Evolutionary conservation across 2,329 filamentous ascomycete species (phyloP), one percentile per base, ranked within the genome.

Genomic region (Hirsutella minnesotensis): DNA sequence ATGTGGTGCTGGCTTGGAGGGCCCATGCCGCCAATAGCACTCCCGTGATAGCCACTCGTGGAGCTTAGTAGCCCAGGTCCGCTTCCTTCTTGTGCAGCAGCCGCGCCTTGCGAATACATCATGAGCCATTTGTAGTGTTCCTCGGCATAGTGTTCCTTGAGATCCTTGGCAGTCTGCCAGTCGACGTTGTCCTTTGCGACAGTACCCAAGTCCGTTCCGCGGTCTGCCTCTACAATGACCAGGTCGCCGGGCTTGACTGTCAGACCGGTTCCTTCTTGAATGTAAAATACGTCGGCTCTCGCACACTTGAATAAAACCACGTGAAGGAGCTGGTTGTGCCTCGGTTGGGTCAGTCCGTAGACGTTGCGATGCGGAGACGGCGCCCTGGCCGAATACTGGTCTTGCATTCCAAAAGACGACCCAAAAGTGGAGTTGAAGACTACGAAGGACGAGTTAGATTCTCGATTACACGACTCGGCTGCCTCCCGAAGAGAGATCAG

Each of bases 61-160:
- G 76, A 73, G 9, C 81, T 73, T 63, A 82, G 73, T 41, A 81
- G 68, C 22, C 81, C 79, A 41, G 74, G 72, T 30, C 75, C 72
- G 7, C 73, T 66, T 20, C 76, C 73, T 47, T 81, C 79, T 44
- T 79, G 72, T 19, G 71, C 73, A 19, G 71, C 74, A 30, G 74
- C 75, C 8, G 77, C 86, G 57, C 79, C 85, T 59, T 88, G 82
- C 1, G 88, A 95, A 62, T 95, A 98, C 85, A 96, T 92, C 84
- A 96, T 95, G 42, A 98, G 73, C 86, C 90, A 96, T 56, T 88
- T 89, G 66, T 95, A 95, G 60, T 98, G 92, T 59, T 96, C 88
- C 59, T 95, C 87, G 2, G 85, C 85, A 51, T 90, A 94, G 53
- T 92, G 82, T 53, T 94, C 86, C 61, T 95, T 95, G 51, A 88